phyloP scores from a whole-genome alignment of 2,329 filamentous ascomycete genomes.

The Scedosporium aurantiacum region DNA sequence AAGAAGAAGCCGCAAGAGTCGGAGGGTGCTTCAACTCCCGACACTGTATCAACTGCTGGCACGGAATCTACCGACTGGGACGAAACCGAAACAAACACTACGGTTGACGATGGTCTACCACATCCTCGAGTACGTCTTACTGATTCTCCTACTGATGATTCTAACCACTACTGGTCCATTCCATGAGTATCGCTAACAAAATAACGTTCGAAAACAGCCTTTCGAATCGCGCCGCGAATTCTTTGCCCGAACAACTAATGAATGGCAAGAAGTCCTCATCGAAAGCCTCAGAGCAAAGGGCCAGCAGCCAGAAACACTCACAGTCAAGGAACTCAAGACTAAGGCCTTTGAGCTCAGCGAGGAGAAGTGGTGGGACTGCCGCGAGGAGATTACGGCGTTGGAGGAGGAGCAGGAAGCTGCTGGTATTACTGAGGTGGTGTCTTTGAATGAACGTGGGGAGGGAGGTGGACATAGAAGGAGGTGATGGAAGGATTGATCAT shows the following conservation, averaged over 20 bases:
- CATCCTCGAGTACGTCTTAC: constrained; percentile 41
- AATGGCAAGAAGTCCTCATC: constrained; percentile 85
- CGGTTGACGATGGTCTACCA: constrained; percentile 64
- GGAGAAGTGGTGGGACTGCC: constrained; percentile 97
- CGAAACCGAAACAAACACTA: constrained; percentile 23
- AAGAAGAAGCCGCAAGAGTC: constrained; percentile 40
- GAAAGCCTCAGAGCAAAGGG: constrained; percentile 60
- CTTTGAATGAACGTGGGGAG: constrained; percentile 61
- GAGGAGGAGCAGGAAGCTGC: constrained; percentile 96
- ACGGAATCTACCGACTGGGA: constrained; percentile 35
- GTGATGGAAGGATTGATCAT: not conserved
- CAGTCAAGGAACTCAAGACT: constrained; percentile 85
- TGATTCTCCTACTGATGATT: not conserved
- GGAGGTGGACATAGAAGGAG: constrained; percentile 25
- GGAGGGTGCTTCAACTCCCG: constrained; percentile 23
- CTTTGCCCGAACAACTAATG: constrained; percentile 73
- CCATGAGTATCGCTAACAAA: not conserved
- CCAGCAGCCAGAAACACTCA: constrained; percentile 53
- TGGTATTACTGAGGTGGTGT: constrained; percentile 90
- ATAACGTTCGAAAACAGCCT: constrained; percentile 47
- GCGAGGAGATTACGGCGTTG: constrained; percentile 81
- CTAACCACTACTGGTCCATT: too few species aligned
- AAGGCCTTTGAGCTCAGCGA: constrained; percentile 84
- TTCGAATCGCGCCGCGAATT: constrained; percentile 90
- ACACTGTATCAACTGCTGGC: constrained; percentile 14